Percentiles rank a stretch among this genome's conserved stretches.
phyloP scores from a whole-genome alignment of 495 filamentous ascomycete species.

The Trypethelium eluteriae region DNA sequence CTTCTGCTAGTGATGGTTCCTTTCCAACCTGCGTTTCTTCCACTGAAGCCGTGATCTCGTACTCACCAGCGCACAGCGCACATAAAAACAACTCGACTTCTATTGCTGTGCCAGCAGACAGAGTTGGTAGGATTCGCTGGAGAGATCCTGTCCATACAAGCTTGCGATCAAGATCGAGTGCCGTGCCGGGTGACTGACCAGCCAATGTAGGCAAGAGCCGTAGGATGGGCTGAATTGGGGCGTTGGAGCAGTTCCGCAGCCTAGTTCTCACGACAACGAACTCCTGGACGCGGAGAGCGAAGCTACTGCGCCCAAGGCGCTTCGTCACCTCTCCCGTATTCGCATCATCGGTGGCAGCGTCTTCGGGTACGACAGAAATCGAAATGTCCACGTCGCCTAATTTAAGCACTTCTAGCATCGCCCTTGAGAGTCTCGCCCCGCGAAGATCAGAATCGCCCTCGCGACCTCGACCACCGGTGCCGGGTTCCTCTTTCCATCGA shows the following conservation, averaged over 20 bases:
- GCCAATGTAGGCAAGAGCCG: slow-evolving; percentile 69
- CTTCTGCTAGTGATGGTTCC: slow-evolving; percentile 29
- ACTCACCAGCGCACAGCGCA: slow-evolving; percentile 69
- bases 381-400: slow-evolving; percentile 72
- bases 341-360: slow-evolving; percentile 11
- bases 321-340: slow-evolving; percentile 21
- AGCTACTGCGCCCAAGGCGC: slow-evolving; percentile 45
- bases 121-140: slow-evolving; percentile 59
- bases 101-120: slow-evolving; percentile 48
- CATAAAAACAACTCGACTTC: slow-evolving; percentile 58
- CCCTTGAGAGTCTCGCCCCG: slow-evolving; percentile 57
- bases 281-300: slow-evolving; percentile 56
- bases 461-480: slow-evolving; percentile 35
- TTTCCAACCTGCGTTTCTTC: slow-evolving; percentile 56
- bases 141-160: slow-evolving; percentile 78
- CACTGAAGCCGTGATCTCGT: slow-evolving; percentile 70
- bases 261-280: slow-evolving; percentile 62
- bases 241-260: slow-evolving; percentile 62
- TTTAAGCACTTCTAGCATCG: slow-evolving; percentile 78
- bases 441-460: slow-evolving; percentile 68
- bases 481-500: slow-evolving; percentile 59
- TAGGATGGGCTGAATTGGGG: slow-evolving; percentile 63
- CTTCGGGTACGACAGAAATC: slow-evolving; percentile 42
- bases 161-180: slow-evolving; percentile 75
- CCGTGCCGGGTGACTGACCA: slow-evolving; percentile 62